Conservation (phyloP, 2,329 filamentous ascomycete species). For the Alternaria ventricosa region DNA sequence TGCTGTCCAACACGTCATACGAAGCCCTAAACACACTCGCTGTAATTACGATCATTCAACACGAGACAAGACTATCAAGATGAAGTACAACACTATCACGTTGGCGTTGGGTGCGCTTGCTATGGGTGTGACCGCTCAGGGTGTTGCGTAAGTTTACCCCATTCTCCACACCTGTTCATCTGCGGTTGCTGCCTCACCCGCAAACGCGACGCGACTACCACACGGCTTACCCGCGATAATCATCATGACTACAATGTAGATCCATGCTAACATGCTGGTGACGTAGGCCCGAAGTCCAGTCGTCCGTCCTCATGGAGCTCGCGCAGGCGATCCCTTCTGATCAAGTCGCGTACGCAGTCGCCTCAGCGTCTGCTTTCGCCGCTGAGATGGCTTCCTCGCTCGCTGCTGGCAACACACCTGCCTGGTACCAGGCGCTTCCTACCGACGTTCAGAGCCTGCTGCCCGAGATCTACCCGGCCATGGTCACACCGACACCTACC, state of each 20-base stretch:
- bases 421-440: conserved; percentile 56
- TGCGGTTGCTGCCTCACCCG: background rate
- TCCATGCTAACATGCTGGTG: conserved; percentile 14
- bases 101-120: conserved; percentile 38
- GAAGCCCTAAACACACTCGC: background rate
- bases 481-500: conserved; percentile 25
- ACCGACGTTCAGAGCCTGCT: conserved; percentile 54
- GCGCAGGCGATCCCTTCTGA: conserved; percentile 54
- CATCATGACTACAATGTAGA: background rate
- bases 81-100: conserved; percentile 40
- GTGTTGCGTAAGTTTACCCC: conserved; percentile 29
- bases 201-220: background rate
- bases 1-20: background rate
- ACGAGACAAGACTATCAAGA: conserved; percentile 17
- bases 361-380: conserved; percentile 51
- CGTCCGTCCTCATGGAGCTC: conserved; percentile 52
- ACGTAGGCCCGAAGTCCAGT: conserved; percentile 31
- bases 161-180: background rate
- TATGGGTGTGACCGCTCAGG: conserved; percentile 34
- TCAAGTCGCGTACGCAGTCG: conserved; percentile 48
- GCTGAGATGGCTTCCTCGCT: conserved; percentile 53
- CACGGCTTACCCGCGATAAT: background rate
- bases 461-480: conserved; percentile 42
- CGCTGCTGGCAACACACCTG: conserved; percentile 51
- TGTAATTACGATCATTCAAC: conserved; percentile 4